These are phyloP conservation scores for Circinella umbellata DNA, from an alignment of 371 early-diverging fungal species.

Conservation along the genomic window DNA sequence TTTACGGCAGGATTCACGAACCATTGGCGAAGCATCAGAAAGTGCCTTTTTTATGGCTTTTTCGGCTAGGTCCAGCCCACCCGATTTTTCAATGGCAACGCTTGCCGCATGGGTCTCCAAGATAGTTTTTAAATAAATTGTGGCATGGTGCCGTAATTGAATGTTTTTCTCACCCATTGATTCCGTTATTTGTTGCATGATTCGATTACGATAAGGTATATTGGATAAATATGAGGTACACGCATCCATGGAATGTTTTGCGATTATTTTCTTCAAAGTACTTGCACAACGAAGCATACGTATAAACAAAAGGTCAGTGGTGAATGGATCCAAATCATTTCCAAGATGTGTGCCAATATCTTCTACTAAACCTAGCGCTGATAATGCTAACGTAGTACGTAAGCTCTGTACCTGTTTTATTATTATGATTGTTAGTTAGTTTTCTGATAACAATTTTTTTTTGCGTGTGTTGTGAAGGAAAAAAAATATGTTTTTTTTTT, in stretches of 20 bases:
- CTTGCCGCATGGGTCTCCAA: constrained; percentile 20
- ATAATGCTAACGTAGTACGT: constrained; percentile 33
- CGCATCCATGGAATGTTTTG: constrained; percentile 16
- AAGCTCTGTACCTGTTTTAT: constrained; percentile 37
- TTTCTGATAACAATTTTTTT: too few relatives aligned
- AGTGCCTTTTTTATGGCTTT: constrained; percentile 24
- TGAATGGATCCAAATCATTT: constrained; percentile 25
- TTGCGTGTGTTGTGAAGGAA: too few relatives aligned
- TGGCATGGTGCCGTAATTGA: constrained; percentile 26
- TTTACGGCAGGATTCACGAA: constrained; percentile 20
- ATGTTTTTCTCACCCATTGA: constrained; percentile 23
- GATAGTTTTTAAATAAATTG: constrained; percentile 14
- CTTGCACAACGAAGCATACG: constrained; percentile 33
- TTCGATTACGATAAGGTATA: constrained; percentile 30
- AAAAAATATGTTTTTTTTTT: too few relatives aligned
- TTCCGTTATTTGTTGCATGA: constrained; percentile 21
- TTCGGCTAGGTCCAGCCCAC: constrained; percentile 13
- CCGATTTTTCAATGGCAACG: constrained; percentile 15
- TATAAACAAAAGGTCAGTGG: constrained; percentile 27
- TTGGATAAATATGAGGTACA: constrained; percentile 25
- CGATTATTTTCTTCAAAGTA: constrained; percentile 32
- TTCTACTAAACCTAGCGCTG: constrained; percentile 26
- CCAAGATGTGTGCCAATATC: constrained; percentile 30
- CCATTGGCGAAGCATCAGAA: constrained; percentile 28
- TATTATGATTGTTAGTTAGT: background rate